Evolutionary conservation across 164 flowering plant genomes (phyloP), one percentile per base, ranked within the genome.

Genomic region (Kalanchoe fedtschenkoi): DNA sequence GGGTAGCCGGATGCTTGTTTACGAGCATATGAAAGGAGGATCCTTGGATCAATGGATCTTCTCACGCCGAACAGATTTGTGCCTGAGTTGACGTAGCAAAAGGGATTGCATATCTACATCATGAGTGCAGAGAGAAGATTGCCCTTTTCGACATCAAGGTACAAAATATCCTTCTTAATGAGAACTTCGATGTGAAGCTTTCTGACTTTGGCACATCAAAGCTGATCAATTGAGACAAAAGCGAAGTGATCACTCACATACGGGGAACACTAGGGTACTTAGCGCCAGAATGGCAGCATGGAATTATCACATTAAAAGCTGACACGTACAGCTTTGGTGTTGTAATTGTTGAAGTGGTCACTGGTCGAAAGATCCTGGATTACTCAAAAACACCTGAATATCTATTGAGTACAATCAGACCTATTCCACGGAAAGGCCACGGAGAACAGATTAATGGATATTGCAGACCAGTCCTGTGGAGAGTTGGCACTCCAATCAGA

Each of bases 191-290:
- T 34, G 71, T 67, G 0, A 64, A 71, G 38, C 66, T 71, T 42
- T 62, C 74, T 32, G 71, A 69, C 54, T 72, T 72, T 42, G 72
- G 72, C 9, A n/a, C 69, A 26, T 39, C 72, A 7, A 65, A 69
- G 62, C 30, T 72, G 34, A 58, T 72, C 11, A 64, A 65, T 14
- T 61, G 60, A 35, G 60, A 69, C 16, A 55, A 69, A 21, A 69
- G 61, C 56, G 58, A 64, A 55, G 63, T 68, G 11, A 17, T 65
- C 19, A 68, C 69, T 8, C 62, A 47, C 14, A 61, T 68, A 62
- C 61, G 69, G 32, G 75, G 75, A 39, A 72, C 71, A 15, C 65
- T 39, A 0, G 75, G 71, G 8, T 72, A 72, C 42, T 17, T 72
- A 54, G 72, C 72, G 17, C 72, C 72, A 2, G 65, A 64, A 55